These are phyloP conservation scores for Thalassiosira exigua DNA, from an alignment of 352 stramenopile genomes.

Conservation along the genomic window DNA sequence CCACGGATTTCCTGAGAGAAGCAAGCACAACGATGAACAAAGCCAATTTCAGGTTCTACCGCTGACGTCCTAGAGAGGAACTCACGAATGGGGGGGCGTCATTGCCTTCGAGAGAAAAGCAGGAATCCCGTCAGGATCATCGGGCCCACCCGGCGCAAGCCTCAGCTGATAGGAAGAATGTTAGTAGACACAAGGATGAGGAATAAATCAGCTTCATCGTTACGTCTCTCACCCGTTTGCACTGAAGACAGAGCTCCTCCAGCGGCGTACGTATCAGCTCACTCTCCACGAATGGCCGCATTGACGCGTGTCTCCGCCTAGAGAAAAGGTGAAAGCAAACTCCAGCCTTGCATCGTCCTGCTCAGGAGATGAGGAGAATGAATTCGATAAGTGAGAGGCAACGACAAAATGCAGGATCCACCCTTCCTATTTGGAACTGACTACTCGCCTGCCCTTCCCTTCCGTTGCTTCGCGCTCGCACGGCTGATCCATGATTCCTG, in stretches of 20 bases:
- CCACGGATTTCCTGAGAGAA: constrained; percentile 52
- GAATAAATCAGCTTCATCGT: neutral
- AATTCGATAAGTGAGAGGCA: neutral
- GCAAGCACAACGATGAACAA: too few species aligned
- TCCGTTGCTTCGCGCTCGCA: constrained; percentile 87
- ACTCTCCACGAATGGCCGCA: constrained; percentile 93
- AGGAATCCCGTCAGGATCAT: constrained; percentile 71
- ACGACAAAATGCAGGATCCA: too few species aligned
- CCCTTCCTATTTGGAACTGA: neutral
- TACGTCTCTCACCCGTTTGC: constrained; percentile 47
- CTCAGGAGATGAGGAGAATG: neutral
- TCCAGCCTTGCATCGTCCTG: constrained; percentile 94
- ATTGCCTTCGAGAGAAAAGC: constrained; percentile 76
- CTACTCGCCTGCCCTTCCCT: constrained; percentile 87
- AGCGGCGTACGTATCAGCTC: constrained; percentile 92
- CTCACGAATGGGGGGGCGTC: constrained; percentile 63
- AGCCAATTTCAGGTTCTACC: too few species aligned
- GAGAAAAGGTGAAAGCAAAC: constrained; percentile 98
- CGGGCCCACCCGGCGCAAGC: constrained; percentile 61
- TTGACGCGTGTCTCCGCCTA: constrained; percentile 89
- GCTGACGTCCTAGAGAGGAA: too few species aligned
- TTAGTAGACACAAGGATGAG: neutral
- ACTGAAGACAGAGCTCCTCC: constrained; percentile 77
- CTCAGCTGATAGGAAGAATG: constrained; percentile 37
- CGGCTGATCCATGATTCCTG: constrained; percentile 95